These are phyloP conservation scores for Phytophthora pistaciae DNA, from an alignment of 352 stramenopile genomes.

Conservation along the genomic window DNA sequence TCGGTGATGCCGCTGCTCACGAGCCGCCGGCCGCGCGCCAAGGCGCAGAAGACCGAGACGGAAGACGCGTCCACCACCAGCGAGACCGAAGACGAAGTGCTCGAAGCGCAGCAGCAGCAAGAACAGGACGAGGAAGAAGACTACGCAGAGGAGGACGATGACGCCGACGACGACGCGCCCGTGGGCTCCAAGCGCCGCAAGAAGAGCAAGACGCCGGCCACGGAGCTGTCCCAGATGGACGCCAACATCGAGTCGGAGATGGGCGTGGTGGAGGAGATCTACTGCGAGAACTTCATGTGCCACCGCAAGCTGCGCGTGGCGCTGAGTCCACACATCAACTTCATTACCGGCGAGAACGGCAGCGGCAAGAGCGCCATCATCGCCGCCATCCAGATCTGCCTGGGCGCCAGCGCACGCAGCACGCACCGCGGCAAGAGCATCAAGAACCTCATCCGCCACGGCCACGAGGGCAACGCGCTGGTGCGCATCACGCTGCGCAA, in stretches of 20 bases:
- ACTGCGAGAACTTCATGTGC: slow-evolving; percentile 99
- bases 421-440: slow-evolving; percentile 96
- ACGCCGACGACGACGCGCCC: slow-evolving; percentile 4
- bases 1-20: background rate
- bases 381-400: slow-evolving; percentile 97
- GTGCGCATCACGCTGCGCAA: slow-evolving; percentile 96
- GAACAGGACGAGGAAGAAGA: background rate
- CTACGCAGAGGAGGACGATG: background rate
- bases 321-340: slow-evolving; percentile 86
- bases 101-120: slow-evolving; percentile 12
- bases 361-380: slow-evolving; percentile 98
- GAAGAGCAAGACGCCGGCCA: slow-evolving; percentile 4
- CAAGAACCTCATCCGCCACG: slow-evolving; percentile 96
- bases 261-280: slow-evolving; percentile 95
- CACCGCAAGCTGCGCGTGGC: slow-evolving; percentile 93
- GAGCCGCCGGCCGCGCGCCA: slow-evolving; percentile 6
- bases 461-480: slow-evolving; percentile 83
- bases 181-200: slow-evolving; percentile 30
- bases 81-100: slow-evolving; percentile 46
- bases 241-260: slow-evolving; percentile 73
- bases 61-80: slow-evolving; percentile 35
- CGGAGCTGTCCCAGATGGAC: slow-evolving; percentile 29
- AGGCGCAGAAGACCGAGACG: slow-evolving; percentile 32
- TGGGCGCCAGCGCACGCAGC: slow-evolving; percentile 93
- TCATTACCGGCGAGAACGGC: slow-evolving; percentile 94